Base-by-base conservation (phyloP, 2,329 filamentous ascomycete species). In the Diaporthe sp. region DNA sequence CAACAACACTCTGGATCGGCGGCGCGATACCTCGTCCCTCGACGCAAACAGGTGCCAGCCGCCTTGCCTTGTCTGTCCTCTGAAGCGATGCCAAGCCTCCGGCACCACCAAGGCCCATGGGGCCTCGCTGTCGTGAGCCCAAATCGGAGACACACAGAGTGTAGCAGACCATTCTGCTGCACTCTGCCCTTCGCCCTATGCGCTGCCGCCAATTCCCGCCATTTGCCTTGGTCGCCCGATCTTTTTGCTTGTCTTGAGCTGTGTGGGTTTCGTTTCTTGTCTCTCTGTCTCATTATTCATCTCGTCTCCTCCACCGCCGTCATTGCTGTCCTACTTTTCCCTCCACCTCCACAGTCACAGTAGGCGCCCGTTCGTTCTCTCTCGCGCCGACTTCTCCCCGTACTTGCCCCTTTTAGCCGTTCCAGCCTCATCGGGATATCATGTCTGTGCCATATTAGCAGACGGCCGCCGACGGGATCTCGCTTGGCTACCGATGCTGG, bases 1-100 rank as follows among this genome's bases (percentile, higher is more conserved):
- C 68, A 37, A 25, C 7, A 30, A 4, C 53, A 37, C 39, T 19
- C 7, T 47, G 37, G 19, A 59, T 50, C 37, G 42, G 39, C 39
- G 19, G 35, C 22, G 13, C 30, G 51, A 37, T 59, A 71, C 42
- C 56, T 50, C 42, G 56, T 19, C 13, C 27, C 27, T 47, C 27
- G 19, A 58, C 13, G 3, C 6, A 5, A 35, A 25, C 37, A 70
- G 12, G 8, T 35, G 44, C 32, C 17, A 71, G 42, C 55, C 61
- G 55, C 70, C 35, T 47, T 42, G 32, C 61, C 55, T 19, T 19
- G 53, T 69, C 51, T 59, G 53, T 47, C 61, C 51, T 56, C 55
- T 72, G 73, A 71, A 63, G 74, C 74, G 44, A 72, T 42, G 72
- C 74, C 72, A 74, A 71, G 68, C 59, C 47, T 65, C 51, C 71